phyloP scores from a whole-genome alignment of 2,329 filamentous ascomycete genomes.

The Phyllosticta citrichinensis region DNA sequence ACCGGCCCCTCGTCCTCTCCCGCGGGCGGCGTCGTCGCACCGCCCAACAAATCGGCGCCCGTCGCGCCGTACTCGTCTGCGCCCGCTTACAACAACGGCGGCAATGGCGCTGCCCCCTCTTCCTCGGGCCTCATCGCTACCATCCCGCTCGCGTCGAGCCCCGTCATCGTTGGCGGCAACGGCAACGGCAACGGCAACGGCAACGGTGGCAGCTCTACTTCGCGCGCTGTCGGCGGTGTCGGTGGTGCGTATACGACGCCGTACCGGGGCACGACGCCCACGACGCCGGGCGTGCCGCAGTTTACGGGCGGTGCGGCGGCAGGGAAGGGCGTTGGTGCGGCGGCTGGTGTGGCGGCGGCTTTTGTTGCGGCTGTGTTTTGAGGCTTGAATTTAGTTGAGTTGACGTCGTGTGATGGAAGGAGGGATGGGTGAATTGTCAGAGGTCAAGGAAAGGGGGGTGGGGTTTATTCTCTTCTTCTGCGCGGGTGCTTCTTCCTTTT shows the following conservation, averaged over 20 bases:
- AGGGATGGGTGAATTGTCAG: too few species aligned
- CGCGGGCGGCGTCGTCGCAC: background rate
- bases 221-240: too few species aligned
- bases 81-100: background rate
- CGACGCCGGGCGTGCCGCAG: background rate
- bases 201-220: background rate
- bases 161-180: background rate
- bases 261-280: background rate
- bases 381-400: background rate
- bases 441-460: background rate
- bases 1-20: background rate
- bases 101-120: too few species aligned
- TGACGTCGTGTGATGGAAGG: background rate
- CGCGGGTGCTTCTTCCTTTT: too few species aligned
- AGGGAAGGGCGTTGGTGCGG: background rate
- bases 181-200: too few species aligned
- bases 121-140: background rate
- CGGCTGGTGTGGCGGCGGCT: background rate
- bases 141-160: background rate
- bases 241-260: background rate
- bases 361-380: background rate
- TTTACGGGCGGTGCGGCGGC: background rate
- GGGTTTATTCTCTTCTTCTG: too few species aligned
- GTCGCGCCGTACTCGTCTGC: background rate
- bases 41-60: background rate